These are phyloP conservation scores for Phytophthora macrochlamydospora DNA, from an alignment of 352 stramenopile genomes.

Conservation along the genomic window DNA sequence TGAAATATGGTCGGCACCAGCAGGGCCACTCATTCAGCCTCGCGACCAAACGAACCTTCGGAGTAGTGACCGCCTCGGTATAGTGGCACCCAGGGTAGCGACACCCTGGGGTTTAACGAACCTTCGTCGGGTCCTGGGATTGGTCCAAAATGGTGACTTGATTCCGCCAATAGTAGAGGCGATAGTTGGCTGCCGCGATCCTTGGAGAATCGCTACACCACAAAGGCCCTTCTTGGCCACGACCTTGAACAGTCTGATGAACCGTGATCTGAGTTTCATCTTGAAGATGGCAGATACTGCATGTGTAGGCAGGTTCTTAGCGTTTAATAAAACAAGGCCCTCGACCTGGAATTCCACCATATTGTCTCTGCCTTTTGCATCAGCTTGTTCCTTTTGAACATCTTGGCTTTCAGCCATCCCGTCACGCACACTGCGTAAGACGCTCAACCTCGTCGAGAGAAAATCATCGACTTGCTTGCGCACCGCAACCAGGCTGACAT, in stretches of 20 bases:
- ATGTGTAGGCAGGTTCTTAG: constrained; percentile 16
- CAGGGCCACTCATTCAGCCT: too few relatives aligned
- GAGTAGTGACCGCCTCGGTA: too few relatives aligned
- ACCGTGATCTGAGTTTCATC: constrained; percentile 16
- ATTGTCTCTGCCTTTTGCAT: constrained; percentile 10
- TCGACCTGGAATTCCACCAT: constrained; percentile 8
- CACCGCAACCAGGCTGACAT: not conserved
- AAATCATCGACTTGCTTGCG: constrained; percentile 6
- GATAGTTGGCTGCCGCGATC: too few relatives aligned
- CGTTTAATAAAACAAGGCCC: constrained; percentile 15
- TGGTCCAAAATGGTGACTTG: too few relatives aligned
- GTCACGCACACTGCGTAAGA: constrained; percentile 8
- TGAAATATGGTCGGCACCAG: too few relatives aligned
- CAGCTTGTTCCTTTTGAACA: constrained; percentile 18
- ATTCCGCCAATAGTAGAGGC: too few relatives aligned
- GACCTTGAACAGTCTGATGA: constrained; percentile 19
- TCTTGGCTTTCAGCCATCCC: constrained; percentile 14
- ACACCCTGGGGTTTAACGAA: too few relatives aligned
- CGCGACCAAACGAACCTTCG: too few relatives aligned
- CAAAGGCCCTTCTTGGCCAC: constrained; percentile 8
- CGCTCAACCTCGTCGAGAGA: not conserved
- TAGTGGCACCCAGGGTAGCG: too few relatives aligned
- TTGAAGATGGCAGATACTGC: constrained; percentile 8
- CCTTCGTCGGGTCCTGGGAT: too few relatives aligned
- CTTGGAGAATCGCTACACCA: constrained; percentile 14